Evolutionary conservation across 495 filamentous ascomycete genomes (phyloP).

Genomic region (Aspergillus coremiiformis): DNA sequence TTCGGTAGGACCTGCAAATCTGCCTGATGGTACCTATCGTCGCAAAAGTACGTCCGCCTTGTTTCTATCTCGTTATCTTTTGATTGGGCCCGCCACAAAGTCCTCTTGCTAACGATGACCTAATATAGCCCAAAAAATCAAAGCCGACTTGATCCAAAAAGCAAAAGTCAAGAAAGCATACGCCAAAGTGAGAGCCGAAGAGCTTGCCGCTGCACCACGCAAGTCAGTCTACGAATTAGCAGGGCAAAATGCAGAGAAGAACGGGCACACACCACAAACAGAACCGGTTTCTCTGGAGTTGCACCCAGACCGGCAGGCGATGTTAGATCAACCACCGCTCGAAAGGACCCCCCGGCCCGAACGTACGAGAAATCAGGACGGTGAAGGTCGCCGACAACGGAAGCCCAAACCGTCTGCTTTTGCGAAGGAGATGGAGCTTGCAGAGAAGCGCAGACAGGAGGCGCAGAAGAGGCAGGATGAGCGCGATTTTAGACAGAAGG

Average conservation of each 20-base stretch:
- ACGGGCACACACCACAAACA: constrained; percentile 18
- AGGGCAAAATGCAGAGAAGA: constrained; percentile 15
- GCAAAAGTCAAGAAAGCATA: constrained; percentile 93
- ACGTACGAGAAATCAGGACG: constrained; percentile 8
- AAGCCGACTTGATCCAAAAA: constrained; percentile 80
- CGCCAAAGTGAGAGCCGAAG: constrained; percentile 71
- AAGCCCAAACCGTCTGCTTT: constrained; percentile 61
- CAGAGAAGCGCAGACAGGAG: constrained; percentile 56
- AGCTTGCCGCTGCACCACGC: constrained; percentile 28
- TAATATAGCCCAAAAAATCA: constrained; percentile 76
- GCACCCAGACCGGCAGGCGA: constrained; percentile 66
- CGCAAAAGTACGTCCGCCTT: constrained; percentile 61
- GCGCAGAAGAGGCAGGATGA: constrained; percentile 54
- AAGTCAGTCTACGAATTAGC: constrained; percentile 30
- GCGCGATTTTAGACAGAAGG: constrained; percentile 51
- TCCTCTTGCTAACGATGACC: constrained; percentile 6
- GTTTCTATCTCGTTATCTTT: not conserved
- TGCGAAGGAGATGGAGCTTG: constrained; percentile 65
- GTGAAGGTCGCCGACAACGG: constrained; percentile 24
- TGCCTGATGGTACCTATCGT: constrained; percentile 85
- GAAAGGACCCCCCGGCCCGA: constrained; percentile 19
- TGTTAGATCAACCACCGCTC: constrained; percentile 45
- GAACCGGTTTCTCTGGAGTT: constrained; percentile 45
- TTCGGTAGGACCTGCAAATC: constrained; percentile 80
- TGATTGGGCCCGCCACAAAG: not conserved